phyloP scores from a whole-genome alignment of 2,329 filamentous ascomycete species.

The Exophiala sideris region DNA sequence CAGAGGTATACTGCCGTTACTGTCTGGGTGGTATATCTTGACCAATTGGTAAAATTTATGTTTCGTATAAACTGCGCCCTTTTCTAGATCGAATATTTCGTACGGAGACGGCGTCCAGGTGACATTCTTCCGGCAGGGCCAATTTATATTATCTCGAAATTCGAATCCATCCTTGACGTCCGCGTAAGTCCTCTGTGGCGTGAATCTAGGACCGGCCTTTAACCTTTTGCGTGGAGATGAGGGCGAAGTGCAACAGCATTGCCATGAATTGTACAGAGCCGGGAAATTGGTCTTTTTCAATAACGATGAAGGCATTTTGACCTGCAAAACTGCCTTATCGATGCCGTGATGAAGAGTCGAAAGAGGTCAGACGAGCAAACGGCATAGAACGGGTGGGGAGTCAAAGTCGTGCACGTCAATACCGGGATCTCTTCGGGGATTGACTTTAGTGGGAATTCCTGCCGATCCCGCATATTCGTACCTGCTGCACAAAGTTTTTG shows the following conservation, averaged over 20 bases:
- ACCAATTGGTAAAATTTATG: constrained; percentile 82
- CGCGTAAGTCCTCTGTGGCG: constrained; percentile 35
- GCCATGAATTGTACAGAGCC: constrained; percentile 37
- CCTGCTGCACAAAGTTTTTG: background rate
- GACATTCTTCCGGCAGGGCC: constrained; percentile 23
- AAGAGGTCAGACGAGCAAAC: constrained; percentile 10
- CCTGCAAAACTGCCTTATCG: background rate
- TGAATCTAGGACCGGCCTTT: constrained; percentile 10
- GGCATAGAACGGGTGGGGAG: background rate
- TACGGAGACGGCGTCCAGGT: constrained; percentile 69
- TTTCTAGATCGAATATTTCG: constrained; percentile 70
- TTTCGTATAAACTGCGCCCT: constrained; percentile 72
- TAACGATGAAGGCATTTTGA: constrained; percentile 32
- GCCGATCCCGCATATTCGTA: background rate
- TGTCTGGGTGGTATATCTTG: constrained; percentile 93
- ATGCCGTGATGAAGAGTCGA: background rate
- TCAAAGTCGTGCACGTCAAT: constrained; percentile 10
- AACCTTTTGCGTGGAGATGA: constrained; percentile 25
- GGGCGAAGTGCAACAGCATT: constrained; percentile 33
- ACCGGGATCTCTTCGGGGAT: background rate
- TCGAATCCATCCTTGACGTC: constrained; percentile 32
- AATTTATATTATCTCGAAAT: constrained; percentile 29
- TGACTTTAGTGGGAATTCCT: constrained; percentile 4
- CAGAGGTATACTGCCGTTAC: constrained; percentile 36
- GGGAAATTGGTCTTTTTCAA: constrained; percentile 46